Base-by-base conservation (phyloP, 2,329 filamentous ascomycete genomes). In the Didymella exigua region DNA sequence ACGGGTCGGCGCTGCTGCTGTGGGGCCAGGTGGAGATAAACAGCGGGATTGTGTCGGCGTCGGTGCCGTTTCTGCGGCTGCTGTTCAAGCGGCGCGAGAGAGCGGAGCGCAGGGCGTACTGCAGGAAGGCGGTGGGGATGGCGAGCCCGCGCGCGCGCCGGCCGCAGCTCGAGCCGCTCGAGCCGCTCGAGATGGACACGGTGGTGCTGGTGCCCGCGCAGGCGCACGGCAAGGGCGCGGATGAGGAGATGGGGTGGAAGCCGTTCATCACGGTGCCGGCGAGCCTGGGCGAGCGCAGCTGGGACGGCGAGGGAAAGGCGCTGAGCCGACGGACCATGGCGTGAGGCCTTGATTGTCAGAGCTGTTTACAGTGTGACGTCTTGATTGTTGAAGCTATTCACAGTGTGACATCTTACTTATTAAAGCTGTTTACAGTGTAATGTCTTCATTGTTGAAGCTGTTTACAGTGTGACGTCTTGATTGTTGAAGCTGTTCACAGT, bases 11-110 rank as follows among this genome's bases (percentile, higher is more conserved):
- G 23, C 56, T 75, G 3, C 62, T 75, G 4, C 59, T 81, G n/a
- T 81, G 78, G 78, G 77, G 76, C 55, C 75, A 77, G 55, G 73
- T 81, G 23, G 79, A 82, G 58, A 75, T 79, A 7, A 78, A 78
- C 61, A 69, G 76, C 24, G 79, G 78, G 14, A 79, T 81, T 51
- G 72, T 80, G 6, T 78, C 77, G 2, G 77, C 79, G 0, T 79
- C 75, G 0, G 66, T 81, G 0, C 78, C 79, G 0, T 75, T 78
- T 13, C 70, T 82, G 18, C 73, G 76, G 10, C 70, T 78, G 2
- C 67, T 80, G 18, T 77, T 79, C 52, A 58, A 60, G n/a, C 45
- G 64, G 26, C 59, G 54, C 30, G 60, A 67, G 41, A 59, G 60
- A 26, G 45, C 61, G 6, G 58, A 59, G 24, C 49, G 56, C 8